Conservation (phyloP, 495 filamentous ascomycete genomes). For the Schizothecium vesticola region DNA sequence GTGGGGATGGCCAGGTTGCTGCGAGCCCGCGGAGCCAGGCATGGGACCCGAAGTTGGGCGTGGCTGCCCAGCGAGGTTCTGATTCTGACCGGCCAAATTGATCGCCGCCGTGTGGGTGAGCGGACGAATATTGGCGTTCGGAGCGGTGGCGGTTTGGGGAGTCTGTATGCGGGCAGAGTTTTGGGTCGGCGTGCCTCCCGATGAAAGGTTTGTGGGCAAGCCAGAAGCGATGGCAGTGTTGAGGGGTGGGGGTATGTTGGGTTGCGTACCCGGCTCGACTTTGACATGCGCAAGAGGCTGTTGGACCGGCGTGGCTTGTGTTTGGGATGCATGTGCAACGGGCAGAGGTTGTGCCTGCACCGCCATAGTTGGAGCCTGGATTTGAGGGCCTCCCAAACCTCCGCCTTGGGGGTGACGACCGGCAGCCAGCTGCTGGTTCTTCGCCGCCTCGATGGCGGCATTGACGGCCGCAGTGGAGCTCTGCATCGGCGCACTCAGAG, state of each 20-base stretch:
- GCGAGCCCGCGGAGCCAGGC: constrained; percentile 26
- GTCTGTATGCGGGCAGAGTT: constrained; percentile 41
- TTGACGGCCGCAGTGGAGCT: constrained; percentile 37
- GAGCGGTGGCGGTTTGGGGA: constrained; percentile 43
- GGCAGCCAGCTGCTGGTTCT: constrained; percentile 43
- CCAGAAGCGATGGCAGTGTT: constrained; percentile 43
- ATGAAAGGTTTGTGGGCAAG: constrained; percentile 32
- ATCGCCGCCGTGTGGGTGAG: constrained; percentile 45
- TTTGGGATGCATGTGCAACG: constrained; percentile 11
- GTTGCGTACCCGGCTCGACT: constrained; percentile 5
- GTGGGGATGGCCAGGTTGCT: constrained; percentile 48
- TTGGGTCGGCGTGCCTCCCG: constrained; percentile 42
- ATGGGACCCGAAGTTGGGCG: constrained; percentile 5
- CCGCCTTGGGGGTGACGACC: constrained; percentile 27
- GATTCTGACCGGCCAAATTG: constrained; percentile 42
- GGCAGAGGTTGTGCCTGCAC: constrained; percentile 21
- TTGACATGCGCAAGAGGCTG: constrained; percentile 23
- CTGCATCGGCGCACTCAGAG: constrained; percentile 17
- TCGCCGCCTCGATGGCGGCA: constrained; percentile 49
- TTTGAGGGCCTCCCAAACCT: constrained; percentile 14
- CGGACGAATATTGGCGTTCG: constrained; percentile 35
- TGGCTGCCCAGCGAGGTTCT: constrained; percentile 28
- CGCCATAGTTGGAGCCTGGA: constrained; percentile 22
- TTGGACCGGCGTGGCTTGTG: constrained; percentile 21
- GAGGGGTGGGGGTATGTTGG: constrained; percentile 33